Conservation (phyloP, 352 stramenopile species). For the Globisporangium cederbergense region DNA sequence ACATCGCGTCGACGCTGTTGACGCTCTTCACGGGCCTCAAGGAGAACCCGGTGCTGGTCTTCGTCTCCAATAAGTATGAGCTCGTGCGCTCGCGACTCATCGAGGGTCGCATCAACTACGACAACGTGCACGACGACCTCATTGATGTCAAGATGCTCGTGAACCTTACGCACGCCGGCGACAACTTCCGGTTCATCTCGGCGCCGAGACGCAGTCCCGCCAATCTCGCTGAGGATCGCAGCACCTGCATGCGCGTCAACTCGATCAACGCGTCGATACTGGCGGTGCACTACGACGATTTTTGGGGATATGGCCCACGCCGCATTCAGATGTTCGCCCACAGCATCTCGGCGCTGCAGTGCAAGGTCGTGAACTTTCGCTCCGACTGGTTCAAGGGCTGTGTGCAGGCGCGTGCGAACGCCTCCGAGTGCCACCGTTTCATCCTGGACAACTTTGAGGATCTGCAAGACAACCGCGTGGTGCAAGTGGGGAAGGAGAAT, state of each 20-base stretch:
- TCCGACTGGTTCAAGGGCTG: slow-evolving; percentile 20
- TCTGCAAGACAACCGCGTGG: slow-evolving; percentile 11
- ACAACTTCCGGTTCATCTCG: slow-evolving; percentile 22
- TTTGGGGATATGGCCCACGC: slow-evolving; percentile 12
- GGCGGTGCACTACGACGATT: neutral
- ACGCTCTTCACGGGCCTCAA: slow-evolving; percentile 25
- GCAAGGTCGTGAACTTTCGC: slow-evolving; percentile 30
- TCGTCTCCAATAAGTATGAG: slow-evolving; percentile 19
- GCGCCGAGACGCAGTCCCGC: slow-evolving; percentile 15
- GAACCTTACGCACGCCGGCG: slow-evolving; percentile 16
- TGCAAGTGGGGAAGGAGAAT: slow-evolving; percentile 24
- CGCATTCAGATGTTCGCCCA: slow-evolving; percentile 24
- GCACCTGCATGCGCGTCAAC: neutral
- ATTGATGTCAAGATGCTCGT: slow-evolving; percentile 13
- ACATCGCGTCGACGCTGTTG: slow-evolving; percentile 23
- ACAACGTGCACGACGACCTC: slow-evolving; percentile 16
- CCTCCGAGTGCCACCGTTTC: slow-evolving; percentile 22
- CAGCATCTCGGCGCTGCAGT: slow-evolving; percentile 35
- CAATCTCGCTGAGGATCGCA: neutral
- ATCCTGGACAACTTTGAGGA: slow-evolving; percentile 32
- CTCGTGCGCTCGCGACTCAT: slow-evolving; percentile 18
- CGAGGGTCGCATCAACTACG: slow-evolving; percentile 21
- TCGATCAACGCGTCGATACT: neutral
- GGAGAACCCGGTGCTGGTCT: slow-evolving; percentile 22
- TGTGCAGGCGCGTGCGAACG: slow-evolving; percentile 17